Evolutionary conservation across 352 stramenopile species (phyloP), one percentile per base, ranked within the genome.

Genomic region (Pythium rishiriense): DNA sequence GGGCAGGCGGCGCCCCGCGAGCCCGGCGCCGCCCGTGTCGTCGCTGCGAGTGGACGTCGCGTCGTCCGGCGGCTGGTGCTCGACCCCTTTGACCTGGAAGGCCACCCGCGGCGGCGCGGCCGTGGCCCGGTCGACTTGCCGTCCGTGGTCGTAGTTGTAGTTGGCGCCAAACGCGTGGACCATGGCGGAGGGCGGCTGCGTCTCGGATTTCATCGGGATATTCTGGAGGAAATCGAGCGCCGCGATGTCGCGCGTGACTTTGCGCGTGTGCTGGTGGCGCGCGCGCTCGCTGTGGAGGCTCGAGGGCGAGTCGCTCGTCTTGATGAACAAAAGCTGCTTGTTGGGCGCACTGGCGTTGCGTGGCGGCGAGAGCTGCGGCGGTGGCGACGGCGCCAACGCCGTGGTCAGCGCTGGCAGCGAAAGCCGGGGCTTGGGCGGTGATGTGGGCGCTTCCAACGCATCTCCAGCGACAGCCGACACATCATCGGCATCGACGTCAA

Each of bases 161-260:
- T 49, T 69, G 39, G 37, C 15, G 4, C 33, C 33, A 21, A 43
- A 43, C 37, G 37, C 37, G 14, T 43, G 15, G 37, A 6, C 14
- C 12, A 17, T 17, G 11, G 37, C 37, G 9, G 37, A 6, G 37
- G 37, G 37, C 7, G 37, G 37, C 17, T 42, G 47, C 19, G 47
- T 33, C 68, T 96, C 88, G 24, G 78, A 84, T 6, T 72, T 73
- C 87, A 97, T 96, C 42, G 88, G 81, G 52, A 97, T 95, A 66
- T 83, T 94, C 50, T 92, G 84, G 17, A 97, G 72, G 62, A 97
- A 97, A 57, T 96, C 88, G 24, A 97, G 68, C 25, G 88, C 88
- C 19, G 85, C 85, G 43, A 96, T 96, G 72, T 96, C 87, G 46
- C 87, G 83, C 64, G 85, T 94, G 26, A 91, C 83, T 29, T 91